Conservation (phyloP, 768 basidiomycete genomes). For the Amanita exitialis region DNA sequence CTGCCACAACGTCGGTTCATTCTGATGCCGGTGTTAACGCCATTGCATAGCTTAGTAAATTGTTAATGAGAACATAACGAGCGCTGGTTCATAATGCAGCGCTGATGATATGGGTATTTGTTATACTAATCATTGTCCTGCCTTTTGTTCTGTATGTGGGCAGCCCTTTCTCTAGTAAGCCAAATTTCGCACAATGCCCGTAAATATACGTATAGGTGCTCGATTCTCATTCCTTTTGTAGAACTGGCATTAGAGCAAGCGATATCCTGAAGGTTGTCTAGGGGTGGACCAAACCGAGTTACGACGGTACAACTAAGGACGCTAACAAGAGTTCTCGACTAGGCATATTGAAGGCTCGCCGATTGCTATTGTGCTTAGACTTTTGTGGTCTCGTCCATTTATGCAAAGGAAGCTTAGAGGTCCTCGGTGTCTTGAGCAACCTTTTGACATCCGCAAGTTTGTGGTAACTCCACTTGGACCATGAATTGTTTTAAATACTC, state of each 20-base stretch:
- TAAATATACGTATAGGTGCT: no score
- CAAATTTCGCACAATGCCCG: background rate
- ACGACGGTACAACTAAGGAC: background rate
- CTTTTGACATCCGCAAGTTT: no score
- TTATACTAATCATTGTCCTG: no score
- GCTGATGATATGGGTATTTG: background rate
- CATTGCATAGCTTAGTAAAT: background rate
- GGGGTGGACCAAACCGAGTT: background rate
- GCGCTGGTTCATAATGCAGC: background rate
- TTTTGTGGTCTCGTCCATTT: background rate
- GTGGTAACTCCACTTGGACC: no score
- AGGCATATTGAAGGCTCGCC: background rate
- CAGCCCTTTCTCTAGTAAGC: background rate
- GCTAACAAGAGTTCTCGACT: background rate
- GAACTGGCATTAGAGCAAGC: background rate
- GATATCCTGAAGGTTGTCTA: background rate
- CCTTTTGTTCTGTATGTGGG: constrained; percentile 2
- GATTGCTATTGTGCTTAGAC: background rate
- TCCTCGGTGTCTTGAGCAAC: background rate
- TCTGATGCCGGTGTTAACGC: background rate
- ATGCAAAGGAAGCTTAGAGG: background rate
- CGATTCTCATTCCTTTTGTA: background rate
- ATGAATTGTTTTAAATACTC: no score
- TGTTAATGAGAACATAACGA: background rate
- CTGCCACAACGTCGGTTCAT: background rate